phyloP scores from a whole-genome alignment of 139 green algal genomes.

The Auxenochlorella pyrenoidosa region DNA sequence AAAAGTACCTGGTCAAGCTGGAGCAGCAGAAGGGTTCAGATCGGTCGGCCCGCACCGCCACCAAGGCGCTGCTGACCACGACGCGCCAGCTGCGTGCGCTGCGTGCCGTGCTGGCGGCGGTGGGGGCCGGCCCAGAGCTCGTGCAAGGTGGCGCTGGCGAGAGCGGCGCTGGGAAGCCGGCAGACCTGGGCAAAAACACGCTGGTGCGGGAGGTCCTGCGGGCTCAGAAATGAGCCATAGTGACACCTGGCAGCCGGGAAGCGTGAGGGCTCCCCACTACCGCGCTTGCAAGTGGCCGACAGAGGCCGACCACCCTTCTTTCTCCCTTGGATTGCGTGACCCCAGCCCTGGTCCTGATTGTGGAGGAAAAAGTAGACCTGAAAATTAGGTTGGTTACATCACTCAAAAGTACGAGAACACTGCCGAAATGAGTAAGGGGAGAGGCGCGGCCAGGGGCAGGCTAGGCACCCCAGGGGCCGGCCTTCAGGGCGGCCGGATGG shows the following conservation, averaged over 20 bases:
- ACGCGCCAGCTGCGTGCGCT: conserved; percentile 65
- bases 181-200: conserved; percentile 37
- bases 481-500: conserved; percentile 34
- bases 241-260: no score
- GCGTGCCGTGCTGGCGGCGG: conserved; percentile 49
- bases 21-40: conserved; percentile 71
- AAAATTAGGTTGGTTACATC: no score
- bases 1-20: conserved; percentile 80
- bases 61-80: conserved; percentile 64
- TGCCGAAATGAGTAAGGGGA: no score
- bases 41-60: conserved; percentile 66
- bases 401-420: no score
- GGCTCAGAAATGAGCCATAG: neutral
- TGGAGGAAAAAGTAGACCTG: no score
- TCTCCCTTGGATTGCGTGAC: no score
- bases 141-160: neutral
- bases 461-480: neutral
- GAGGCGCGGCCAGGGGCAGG: no score
- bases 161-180: neutral
- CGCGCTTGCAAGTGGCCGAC: no score
- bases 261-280: no score
- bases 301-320: no score
- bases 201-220: conserved; percentile 30
- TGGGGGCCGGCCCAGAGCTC: conserved; percentile 2
- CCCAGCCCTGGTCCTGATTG: no score